These are phyloP conservation scores for Colletotrichum horii DNA, from an alignment of 2,329 filamentous ascomycete species.

Conservation along the genomic window DNA sequence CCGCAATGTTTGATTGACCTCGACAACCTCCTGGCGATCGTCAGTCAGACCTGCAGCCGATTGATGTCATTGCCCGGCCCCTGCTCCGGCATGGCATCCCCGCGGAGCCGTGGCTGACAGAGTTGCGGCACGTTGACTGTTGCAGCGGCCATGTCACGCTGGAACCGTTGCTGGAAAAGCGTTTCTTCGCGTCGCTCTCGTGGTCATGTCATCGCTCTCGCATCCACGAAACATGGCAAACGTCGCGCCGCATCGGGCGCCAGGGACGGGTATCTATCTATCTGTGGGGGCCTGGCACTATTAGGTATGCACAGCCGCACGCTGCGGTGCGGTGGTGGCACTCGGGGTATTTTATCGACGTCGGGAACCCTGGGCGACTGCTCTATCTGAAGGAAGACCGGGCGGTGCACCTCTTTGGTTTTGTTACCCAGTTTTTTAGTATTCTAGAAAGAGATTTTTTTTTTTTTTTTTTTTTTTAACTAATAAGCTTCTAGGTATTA, in stretches of 20 bases:
- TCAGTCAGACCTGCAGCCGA: neutral
- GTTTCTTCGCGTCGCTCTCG: neutral
- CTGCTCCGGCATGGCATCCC: neutral
- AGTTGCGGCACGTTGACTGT: neutral
- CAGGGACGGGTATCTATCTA: neutral
- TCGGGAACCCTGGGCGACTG: neutral
- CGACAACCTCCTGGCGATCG: neutral
- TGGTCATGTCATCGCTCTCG: neutral
- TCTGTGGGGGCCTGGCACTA: neutral
- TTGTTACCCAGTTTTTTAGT: no score
- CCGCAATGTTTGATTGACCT: neutral
- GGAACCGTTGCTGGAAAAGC: neutral
- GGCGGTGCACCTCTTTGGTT: conserved; percentile 16
- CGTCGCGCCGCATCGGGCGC: neutral
- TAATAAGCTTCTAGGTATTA: no score
- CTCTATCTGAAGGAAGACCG: neutral
- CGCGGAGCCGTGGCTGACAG: neutral
- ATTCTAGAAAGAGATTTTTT: no score
- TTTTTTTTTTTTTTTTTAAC: no score
- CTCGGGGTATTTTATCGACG: neutral
- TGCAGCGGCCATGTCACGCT: neutral
- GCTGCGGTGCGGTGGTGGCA: conserved; percentile 1
- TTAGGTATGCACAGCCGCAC: conserved; percentile 20
- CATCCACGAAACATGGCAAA: neutral
- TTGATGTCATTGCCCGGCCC: conserved; percentile 19